These are phyloP conservation scores for Colletotrichum graminicola DNA, from an alignment of 2,329 filamentous ascomycete genomes.

Conservation along the genomic window DNA sequence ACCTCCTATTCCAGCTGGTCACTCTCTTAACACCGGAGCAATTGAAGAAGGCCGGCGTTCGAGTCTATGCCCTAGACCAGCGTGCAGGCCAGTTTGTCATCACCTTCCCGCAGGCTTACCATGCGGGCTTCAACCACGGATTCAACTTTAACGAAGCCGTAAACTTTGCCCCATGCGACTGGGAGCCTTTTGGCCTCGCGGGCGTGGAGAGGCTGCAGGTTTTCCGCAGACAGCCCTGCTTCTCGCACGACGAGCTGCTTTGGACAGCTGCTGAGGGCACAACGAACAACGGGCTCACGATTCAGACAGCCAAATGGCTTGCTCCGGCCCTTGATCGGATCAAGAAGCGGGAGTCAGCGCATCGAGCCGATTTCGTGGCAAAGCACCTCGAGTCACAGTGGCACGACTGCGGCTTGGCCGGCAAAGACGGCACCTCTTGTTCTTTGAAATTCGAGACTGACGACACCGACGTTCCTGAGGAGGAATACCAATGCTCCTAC, in stretches of 20 bases:
- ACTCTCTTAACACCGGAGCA: slow-evolving; percentile 94
- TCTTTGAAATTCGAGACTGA: slow-evolving; percentile 73
- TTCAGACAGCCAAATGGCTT: slow-evolving; percentile 95
- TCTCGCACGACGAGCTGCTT: slow-evolving; percentile 95
- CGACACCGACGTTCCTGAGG: slow-evolving; percentile 84
- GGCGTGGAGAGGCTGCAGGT: slow-evolving; percentile 88
- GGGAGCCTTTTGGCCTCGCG: slow-evolving; percentile 90
- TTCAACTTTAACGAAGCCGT: slow-evolving; percentile 99
- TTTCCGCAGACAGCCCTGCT: slow-evolving; percentile 93
- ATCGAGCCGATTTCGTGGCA: slow-evolving; percentile 76
- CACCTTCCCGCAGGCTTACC: slow-evolving; percentile 96
- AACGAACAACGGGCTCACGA: slow-evolving; percentile 72
- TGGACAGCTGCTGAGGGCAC: slow-evolving; percentile 89
- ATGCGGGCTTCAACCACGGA: slow-evolving; percentile 97
- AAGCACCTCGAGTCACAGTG: slow-evolving; percentile 69
- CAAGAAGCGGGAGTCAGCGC: slow-evolving; percentile 76
- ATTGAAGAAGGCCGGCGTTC: slow-evolving; percentile 90
- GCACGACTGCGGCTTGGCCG: slow-evolving; percentile 67
- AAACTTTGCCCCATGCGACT: slow-evolving; percentile 95
- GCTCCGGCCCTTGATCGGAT: slow-evolving; percentile 87
- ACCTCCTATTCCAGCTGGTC: slow-evolving; percentile 96
- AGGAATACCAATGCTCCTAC: slow-evolving; percentile 90
- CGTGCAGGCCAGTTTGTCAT: slow-evolving; percentile 95
- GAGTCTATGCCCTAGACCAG: slow-evolving; percentile 95
- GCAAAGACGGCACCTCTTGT: slow-evolving; percentile 64